Evolutionary conservation across 805 yeast genomes (phyloP), one percentile per base, ranked within the genome.

Genomic region (Gaillardinia entomophila): DNA sequence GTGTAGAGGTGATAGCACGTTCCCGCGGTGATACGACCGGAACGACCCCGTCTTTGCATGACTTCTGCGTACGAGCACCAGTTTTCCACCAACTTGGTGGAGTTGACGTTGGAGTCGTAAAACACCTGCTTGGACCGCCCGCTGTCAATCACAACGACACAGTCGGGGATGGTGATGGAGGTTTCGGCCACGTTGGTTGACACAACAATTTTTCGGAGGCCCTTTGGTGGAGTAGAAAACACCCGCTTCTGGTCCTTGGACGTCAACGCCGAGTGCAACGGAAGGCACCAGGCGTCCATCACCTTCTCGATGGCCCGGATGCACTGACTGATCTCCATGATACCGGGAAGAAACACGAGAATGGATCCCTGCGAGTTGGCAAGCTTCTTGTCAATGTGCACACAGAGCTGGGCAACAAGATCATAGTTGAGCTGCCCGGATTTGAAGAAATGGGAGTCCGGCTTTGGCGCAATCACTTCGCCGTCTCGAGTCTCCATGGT

Each of bases 161-260:
- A 85, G 57, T 90, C 98, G 12, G 96, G 86, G 34, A 90, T 90
- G 1, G 98, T 90, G 42, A 90, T 88, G 12, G 98, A 90, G 0
- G 98, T 90, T 59, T 90, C 98, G 0, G 98, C 98, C 37, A 90
- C 85, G 51, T 90, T 89, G 0, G 98, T 90, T 2, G 96, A 76
- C 0, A 83, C 90, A 10, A 90, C 88, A 24, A 90, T 73, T 45
- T 90, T 90, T 41, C 96, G 68, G 1, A 49, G 38, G 11, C 79
- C 80, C 0, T 37, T 42, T 0, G 77, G 73, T 3, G 85, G 75
- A 2, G 46, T 43, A 26, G 57, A 63, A 53, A 90, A 90, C 1
- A 89, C 95, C 23, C 69, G 66, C 29, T 79, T 77, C 49, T 90
- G 98, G 23, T 89, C 96, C 11, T 69, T 68, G 0, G 96, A 84